A percentile compares a stretch with the other conserved stretches of the same genome.
These are phyloP conservation scores for Capsicum rhomboideum DNA, from an alignment of 257 asterid genomes.

Conservation along the genomic window DNA sequence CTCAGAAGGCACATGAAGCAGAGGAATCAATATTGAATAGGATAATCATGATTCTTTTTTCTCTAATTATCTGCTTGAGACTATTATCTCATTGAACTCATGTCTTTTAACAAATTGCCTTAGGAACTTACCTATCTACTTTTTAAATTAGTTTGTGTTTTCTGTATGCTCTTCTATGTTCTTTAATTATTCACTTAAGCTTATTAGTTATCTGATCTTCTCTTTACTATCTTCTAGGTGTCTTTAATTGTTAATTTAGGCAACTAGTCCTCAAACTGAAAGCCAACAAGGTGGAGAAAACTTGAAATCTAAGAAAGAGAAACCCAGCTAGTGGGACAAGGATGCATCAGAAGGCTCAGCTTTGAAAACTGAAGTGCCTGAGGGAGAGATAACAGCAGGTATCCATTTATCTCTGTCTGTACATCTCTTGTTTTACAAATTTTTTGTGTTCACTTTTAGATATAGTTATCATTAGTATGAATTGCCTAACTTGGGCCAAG, in stretches of 20 bases:
- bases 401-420: neutral
- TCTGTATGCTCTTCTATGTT: neutral
- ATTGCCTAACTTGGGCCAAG: neutral
- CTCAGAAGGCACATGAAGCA: slow-evolving; percentile 63
- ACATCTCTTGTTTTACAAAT: neutral
- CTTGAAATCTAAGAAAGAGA: slow-evolving; percentile 77
- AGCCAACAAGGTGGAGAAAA: slow-evolving; percentile 21
- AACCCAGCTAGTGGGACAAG: slow-evolving; percentile 58
- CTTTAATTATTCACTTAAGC: neutral
- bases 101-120: neutral
- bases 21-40: slow-evolving; percentile 71
- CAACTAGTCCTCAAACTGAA: slow-evolving; percentile 80
- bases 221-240: slow-evolving; percentile 3
- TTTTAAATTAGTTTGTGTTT: neutral
- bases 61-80: neutral
- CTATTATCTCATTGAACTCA: neutral
- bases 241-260: slow-evolving; percentile 29
- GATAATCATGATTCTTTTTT: slow-evolving; percentile 23
- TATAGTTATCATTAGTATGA: neutral
- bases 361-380: slow-evolving; percentile 80
- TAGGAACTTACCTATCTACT: neutral
- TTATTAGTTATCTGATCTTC: neutral
- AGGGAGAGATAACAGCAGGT: slow-evolving; percentile 98
- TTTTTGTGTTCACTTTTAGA: neutral
- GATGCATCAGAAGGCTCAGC: slow-evolving; percentile 67